Conservation (phyloP, 2,329 filamentous ascomycete genomes). For the Thelonectria blattea region DNA sequence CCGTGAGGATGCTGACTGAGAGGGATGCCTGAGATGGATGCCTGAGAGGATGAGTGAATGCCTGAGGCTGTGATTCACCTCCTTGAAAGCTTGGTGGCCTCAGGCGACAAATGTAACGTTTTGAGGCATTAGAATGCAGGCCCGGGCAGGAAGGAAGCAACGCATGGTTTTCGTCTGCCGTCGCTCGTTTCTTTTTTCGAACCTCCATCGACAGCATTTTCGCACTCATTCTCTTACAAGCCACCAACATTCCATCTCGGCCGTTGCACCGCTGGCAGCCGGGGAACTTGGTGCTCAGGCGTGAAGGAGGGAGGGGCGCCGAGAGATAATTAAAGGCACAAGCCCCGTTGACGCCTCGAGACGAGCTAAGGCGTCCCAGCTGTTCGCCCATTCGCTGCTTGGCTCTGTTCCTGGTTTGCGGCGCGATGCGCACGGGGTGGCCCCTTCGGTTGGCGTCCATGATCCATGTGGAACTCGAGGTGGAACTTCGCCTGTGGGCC, state of each 20-base stretch:
- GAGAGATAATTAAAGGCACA: slow-evolving; percentile 38
- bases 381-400: slow-evolving; percentile 28
- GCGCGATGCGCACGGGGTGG: slow-evolving; percentile 37
- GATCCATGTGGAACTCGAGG: slow-evolving; percentile 18
- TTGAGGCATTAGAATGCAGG: neutral
- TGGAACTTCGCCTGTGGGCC: slow-evolving; percentile 14
- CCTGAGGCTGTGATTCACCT: neutral
- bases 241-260: neutral
- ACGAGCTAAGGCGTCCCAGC: slow-evolving; percentile 34
- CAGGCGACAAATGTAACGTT: neutral
- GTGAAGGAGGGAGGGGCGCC: slow-evolving; percentile 15
- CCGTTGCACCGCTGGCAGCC: slow-evolving; percentile 9
- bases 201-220: neutral
- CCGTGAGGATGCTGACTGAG: neutral
- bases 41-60: neutral
- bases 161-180: slow-evolving; percentile 9
- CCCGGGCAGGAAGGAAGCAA: neutral
- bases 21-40: neutral
- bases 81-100: neutral
- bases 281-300: neutral
- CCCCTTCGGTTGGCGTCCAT: slow-evolving; percentile 24
- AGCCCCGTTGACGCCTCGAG: slow-evolving; percentile 35
- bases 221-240: slow-evolving; percentile 10
- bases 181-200: neutral
- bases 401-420: slow-evolving; percentile 37